Percentiles rank a stretch among this genome's conserved stretches.
Evolutionary conservation across 164 flowering plant genomes (phyloP).

Genomic region (Litsea cubeba): DNA sequence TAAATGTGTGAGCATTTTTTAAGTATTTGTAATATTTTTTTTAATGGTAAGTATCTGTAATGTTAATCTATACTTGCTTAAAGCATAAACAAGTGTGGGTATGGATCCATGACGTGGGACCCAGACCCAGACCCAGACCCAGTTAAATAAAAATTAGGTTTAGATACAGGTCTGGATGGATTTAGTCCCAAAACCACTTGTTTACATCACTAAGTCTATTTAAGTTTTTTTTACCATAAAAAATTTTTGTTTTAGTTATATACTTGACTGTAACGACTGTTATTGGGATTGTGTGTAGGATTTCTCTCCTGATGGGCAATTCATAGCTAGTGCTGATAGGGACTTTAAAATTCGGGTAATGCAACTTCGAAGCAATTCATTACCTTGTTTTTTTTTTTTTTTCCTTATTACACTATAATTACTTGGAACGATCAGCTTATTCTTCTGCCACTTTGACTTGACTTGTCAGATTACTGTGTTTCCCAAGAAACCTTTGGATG

Average conservation of each 20-base stretch:
- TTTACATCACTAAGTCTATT: no score
- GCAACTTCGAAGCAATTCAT: background rate
- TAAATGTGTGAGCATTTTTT: no score
- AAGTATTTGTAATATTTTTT: no score
- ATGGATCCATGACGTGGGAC: no score
- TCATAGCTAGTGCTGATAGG: slow-evolving; percentile 80
- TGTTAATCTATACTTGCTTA: no score
- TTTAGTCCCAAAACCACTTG: no score
- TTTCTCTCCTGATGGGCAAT: slow-evolving; percentile 83
- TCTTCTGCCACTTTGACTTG: background rate
- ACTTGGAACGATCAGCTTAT: background rate
- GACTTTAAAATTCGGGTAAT: slow-evolving; percentile 94
- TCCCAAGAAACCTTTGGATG: slow-evolving; percentile 64
- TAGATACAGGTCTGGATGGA: no score
- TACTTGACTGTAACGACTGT: background rate
- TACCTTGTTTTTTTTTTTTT: background rate
- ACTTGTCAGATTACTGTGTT: slow-evolving; percentile 71
- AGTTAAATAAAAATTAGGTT: no score
- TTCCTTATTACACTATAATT: background rate
- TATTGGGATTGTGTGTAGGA: slow-evolving; percentile 43
- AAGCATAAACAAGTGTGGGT: no score
- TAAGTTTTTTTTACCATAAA: no score
- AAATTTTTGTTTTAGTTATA: background rate
- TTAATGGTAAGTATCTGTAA: no score
- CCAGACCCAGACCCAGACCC: no score